A percentile compares a stretch with the other conserved stretches of the same genome.
Evolutionary conservation across 2,329 filamentous ascomycete genomes (phyloP).

Genomic region (Aspergillus sp.): DNA sequence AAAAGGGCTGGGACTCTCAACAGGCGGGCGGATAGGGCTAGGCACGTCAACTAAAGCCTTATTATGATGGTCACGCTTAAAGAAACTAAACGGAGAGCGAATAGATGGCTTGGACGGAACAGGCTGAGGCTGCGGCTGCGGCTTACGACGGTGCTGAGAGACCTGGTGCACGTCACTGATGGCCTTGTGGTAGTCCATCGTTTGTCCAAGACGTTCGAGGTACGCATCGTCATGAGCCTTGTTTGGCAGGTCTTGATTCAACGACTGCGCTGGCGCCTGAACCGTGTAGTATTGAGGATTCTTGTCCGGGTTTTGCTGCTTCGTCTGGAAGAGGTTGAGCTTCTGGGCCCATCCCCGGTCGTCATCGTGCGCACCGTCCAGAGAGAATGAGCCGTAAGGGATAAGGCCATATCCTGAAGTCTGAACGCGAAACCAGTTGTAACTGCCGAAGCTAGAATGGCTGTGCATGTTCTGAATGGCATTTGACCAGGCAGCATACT

Average conservation of each 20-base stretch:
- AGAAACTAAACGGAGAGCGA: no score
- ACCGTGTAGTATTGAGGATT: not conserved
- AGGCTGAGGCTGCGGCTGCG: not conserved
- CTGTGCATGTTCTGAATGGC: not conserved
- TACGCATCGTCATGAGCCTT: not conserved
- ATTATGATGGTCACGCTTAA: no score
- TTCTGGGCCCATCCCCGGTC: not conserved
- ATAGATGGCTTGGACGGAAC: not conserved
- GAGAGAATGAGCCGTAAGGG: no score
- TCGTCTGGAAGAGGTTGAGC: not conserved
- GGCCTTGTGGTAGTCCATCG: not conserved
- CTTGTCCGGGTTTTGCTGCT: not conserved
- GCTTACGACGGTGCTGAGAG: not conserved
- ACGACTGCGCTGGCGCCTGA: not conserved
- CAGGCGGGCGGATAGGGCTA: no score
- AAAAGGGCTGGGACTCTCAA: no score
- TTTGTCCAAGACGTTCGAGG: not conserved
- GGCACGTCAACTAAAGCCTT: no score
- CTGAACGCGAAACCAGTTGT: no score
- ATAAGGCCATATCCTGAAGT: no score
- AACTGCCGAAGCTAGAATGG: not conserved
- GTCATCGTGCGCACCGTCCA: not conserved
- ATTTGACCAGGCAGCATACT: not conserved
- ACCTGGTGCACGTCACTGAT: not conserved
- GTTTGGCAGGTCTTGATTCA: not conserved